Evolutionary conservation across 352 stramenopile genomes (phyloP).

Genomic region (Globisporangium mamillatum): DNA sequence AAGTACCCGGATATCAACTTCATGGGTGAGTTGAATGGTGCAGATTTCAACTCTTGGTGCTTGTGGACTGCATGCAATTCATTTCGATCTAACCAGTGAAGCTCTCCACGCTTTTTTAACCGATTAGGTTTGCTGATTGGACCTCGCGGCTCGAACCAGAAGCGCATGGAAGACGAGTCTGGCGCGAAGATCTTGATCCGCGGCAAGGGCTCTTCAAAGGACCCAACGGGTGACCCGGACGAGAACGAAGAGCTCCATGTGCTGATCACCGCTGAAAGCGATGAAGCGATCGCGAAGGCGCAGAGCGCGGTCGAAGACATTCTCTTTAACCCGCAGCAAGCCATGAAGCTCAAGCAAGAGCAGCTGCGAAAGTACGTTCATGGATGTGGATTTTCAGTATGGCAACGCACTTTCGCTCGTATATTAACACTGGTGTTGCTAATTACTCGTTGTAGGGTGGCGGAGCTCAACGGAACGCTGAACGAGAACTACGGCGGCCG

Average conservation of each 20-base stretch:
- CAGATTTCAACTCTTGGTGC: neutral
- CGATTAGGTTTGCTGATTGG: constrained; percentile 78
- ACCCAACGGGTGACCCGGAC: constrained; percentile 78
- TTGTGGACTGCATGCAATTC: neutral
- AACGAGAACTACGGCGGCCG: constrained; percentile 62
- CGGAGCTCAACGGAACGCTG: constrained; percentile 80
- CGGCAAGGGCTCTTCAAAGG: constrained; percentile 84
- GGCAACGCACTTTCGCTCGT: neutral
- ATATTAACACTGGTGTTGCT: constrained; percentile 3
- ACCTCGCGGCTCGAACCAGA: constrained; percentile 88
- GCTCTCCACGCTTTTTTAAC: neutral
- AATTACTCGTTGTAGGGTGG: constrained; percentile 34
- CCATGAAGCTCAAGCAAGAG: constrained; percentile 89
- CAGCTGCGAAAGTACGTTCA: constrained; percentile 76
- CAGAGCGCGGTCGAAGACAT: constrained; percentile 88
- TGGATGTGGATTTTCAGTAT: neutral
- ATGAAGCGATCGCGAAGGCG: constrained; percentile 85
- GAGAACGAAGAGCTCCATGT: constrained; percentile 90
- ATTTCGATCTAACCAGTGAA: neutral
- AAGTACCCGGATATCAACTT: constrained; percentile 94
- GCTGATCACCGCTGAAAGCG: constrained; percentile 87
- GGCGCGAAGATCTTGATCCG: constrained; percentile 91
- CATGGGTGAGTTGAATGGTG: constrained; percentile 51
- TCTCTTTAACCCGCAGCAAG: constrained; percentile 90
- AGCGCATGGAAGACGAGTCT: constrained; percentile 91